Conservation (phyloP, 768 basidiomycete species). For the Phaeolepiota aurea region DNA sequence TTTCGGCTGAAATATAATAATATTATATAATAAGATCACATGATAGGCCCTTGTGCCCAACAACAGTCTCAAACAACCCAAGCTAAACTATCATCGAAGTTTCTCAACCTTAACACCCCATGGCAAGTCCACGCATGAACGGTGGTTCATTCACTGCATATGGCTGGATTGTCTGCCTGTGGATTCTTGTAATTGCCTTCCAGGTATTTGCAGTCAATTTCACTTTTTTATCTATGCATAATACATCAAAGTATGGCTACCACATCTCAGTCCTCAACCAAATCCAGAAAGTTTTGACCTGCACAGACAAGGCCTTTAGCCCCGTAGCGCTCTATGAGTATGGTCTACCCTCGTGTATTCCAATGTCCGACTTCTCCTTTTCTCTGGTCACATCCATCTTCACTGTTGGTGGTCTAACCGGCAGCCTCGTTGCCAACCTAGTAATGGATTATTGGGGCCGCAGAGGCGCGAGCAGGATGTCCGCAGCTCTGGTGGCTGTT, state of each 20-base stretch:
- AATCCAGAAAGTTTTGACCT: slow-evolving; percentile 72
- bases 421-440: slow-evolving; percentile 60
- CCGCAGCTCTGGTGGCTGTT: slow-evolving; percentile 41
- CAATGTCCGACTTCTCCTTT: slow-evolving; percentile 70
- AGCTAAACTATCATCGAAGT: too few relatives aligned
- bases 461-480: slow-evolving; percentile 54
- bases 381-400: slow-evolving; percentile 80
- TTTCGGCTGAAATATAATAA: too few relatives aligned
- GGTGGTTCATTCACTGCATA: slow-evolving; percentile 40
- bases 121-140: slow-evolving; percentile 9
- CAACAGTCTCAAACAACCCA: neutral
- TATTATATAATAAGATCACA: too few relatives aligned
- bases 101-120: slow-evolving; percentile 4
- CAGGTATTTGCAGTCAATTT: slow-evolving; percentile 23
- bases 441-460: slow-evolving; percentile 69
- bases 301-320: slow-evolving; percentile 28
- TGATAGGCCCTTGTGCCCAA: too few relatives aligned
- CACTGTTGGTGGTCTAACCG: slow-evolving; percentile 80
- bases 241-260: slow-evolving; percentile 67
- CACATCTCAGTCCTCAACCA: slow-evolving; percentile 91
- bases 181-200: slow-evolving; percentile 60
- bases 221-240: slow-evolving; percentile 1
- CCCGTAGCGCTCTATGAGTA: slow-evolving; percentile 15
- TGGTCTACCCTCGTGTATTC: slow-evolving; percentile 66
- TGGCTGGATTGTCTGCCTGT: slow-evolving; percentile 59